Conservation (phyloP, 768 basidiomycete species). For the Panellus pusillus region DNA sequence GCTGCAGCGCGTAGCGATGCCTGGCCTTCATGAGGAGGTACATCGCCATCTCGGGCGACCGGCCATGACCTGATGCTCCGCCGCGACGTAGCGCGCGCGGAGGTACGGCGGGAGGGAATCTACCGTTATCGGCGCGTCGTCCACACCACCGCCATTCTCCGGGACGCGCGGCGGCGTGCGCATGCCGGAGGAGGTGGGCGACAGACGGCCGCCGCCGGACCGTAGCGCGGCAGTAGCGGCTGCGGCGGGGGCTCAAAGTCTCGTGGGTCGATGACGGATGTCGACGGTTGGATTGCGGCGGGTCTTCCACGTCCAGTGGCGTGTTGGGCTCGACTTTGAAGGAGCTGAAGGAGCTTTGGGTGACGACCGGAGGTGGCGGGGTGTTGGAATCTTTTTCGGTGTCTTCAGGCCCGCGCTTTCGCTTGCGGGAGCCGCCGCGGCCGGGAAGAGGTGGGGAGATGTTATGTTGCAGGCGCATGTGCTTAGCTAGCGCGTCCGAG, state of each 20-base stretch:
- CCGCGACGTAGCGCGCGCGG: slow-evolving; percentile 47
- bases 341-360: slow-evolving; percentile 45
- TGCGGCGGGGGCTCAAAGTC: slow-evolving; percentile 8
- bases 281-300: slow-evolving; percentile 35
- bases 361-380: slow-evolving; percentile 26
- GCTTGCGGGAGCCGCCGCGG: slow-evolving; percentile 67
- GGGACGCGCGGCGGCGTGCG: slow-evolving; percentile 21
- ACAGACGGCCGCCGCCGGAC: background rate
- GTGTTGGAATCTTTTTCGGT: slow-evolving; percentile 24
- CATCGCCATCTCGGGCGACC: slow-evolving; percentile 68
- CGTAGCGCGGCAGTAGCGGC: background rate
- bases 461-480: slow-evolving; percentile 87
- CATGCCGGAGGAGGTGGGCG: slow-evolving; percentile 16
- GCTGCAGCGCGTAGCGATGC: slow-evolving; percentile 63
- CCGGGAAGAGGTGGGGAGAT: slow-evolving; percentile 73
- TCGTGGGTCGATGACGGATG: slow-evolving; percentile 26
- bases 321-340: slow-evolving; percentile 63
- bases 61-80: slow-evolving; percentile 63
- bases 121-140: slow-evolving; percentile 33
- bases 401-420: slow-evolving; percentile 58
- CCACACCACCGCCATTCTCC: slow-evolving; percentile 37
- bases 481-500: slow-evolving; percentile 90
- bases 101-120: slow-evolving; percentile 61
- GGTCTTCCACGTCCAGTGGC: slow-evolving; percentile 40
- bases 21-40: slow-evolving; percentile 80